Base-by-base conservation (phyloP, 805 yeast genomes). In the Yarrowia sp. region DNA sequence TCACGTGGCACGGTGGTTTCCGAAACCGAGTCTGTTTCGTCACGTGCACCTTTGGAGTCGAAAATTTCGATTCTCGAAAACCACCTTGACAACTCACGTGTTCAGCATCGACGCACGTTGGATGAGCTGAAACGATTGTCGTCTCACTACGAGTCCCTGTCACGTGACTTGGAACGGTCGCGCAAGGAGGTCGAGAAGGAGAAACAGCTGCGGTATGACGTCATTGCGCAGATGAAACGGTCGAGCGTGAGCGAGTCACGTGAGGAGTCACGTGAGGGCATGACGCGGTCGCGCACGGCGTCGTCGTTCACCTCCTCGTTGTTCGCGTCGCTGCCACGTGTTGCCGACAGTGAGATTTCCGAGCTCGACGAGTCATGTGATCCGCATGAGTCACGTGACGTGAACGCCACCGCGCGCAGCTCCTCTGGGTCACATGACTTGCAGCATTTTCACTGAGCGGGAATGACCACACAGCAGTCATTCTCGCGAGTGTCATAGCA, bases 391-490 rank as follows among this genome's bases (percentile, higher is more conserved):
- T 48, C 52, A 48, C 52, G 52, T 48, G 52, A 48, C 15, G 0
- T 26, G 40, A 5, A 10, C 2, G 40, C 8, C 40, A 9, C 38
- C 10, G 10, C 38, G 10, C 8, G 38, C 40, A 2, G 40, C 32
- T 5, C 12, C 3, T 5, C 40, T 8, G 12, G 10, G 40, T 8
- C 40, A 38, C 40, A 2, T 8, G 40, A 38, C 40, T 8, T 9
- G 48, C 49, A 4, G 48, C 49, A 16, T 56, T 56, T 56, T 43
- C 49, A 42, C 49, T 43, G 14, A 11, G 64, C 64, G 64, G 48
- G 64, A 42, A 56, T 56, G 64, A 56, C 48, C 38, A 15, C 16
- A 56, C 64, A 43, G 64, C 64, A 41, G 41, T 56, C 64, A 56
- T 56, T 56, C 64, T 56, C 64, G 64, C 64, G 9, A n/a, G 41